Conservation (phyloP, 2,329 filamentous ascomycete genomes). For the Gnomoniopsis sp. region DNA sequence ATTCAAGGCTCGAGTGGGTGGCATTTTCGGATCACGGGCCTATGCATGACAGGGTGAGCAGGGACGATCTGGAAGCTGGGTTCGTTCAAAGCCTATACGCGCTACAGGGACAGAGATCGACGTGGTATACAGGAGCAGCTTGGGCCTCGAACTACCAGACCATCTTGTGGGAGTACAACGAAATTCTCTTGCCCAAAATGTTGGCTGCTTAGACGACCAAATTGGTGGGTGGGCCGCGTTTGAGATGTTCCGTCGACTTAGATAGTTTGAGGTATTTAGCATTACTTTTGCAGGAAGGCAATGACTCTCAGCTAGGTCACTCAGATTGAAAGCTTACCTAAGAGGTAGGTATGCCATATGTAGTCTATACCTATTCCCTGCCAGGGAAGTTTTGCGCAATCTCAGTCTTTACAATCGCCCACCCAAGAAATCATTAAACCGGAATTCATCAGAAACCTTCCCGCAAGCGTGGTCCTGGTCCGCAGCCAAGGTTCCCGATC, state of each 20-base stretch:
- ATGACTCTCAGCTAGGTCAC: too few relatives aligned
- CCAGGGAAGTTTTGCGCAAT: too few relatives aligned
- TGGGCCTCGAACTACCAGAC: slow-evolving; percentile 30
- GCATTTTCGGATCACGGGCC: slow-evolving; percentile 29
- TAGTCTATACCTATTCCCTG: too few relatives aligned
- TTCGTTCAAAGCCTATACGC: slow-evolving; percentile 33
- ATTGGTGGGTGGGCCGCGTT: not conserved
- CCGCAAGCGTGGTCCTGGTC: not conserved
- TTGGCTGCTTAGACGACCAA: slow-evolving; percentile 10
- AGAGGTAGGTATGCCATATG: too few relatives aligned
- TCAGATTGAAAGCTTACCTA: too few relatives aligned
- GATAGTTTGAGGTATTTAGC: too few relatives aligned
- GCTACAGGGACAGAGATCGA: slow-evolving; percentile 36
- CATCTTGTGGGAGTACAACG: slow-evolving; percentile 31
- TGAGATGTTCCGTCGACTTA: too few relatives aligned
- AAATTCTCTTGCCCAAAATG: slow-evolving; percentile 27
- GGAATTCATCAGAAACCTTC: not conserved
- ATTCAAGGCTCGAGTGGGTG: slow-evolving; percentile 21
- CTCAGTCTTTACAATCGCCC: too few relatives aligned
- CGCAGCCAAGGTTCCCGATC: not conserved
- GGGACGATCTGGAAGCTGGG: slow-evolving; percentile 28
- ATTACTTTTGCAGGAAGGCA: too few relatives aligned
- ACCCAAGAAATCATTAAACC: not conserved
- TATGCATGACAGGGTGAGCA: slow-evolving; percentile 29
- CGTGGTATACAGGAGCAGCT: slow-evolving; percentile 36